Base-by-base conservation (phyloP, 768 basidiomycete genomes). In the Psilocybe sp. region DNA sequence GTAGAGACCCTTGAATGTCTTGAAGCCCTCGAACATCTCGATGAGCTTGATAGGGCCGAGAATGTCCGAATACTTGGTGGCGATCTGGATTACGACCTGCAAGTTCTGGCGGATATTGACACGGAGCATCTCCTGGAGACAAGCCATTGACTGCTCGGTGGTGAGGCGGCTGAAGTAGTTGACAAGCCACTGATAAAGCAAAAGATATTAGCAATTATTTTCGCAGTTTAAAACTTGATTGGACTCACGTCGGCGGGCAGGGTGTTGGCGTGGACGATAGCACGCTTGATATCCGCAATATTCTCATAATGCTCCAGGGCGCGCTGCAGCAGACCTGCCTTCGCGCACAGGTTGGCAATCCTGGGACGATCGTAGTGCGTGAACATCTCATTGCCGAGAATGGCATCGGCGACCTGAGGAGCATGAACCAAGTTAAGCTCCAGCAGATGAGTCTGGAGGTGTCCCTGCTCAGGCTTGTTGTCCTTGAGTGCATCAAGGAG, bases 321-420 rank as follows among this genome's bases (percentile, higher is more conserved):
- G 51, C 95, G 77, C 70, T 98, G 97, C 63, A 98, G 67, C 38
- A 99, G 72, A 42, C 97, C 97, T 52, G 97, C 97, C 75, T 97
- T 97, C 76, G 98, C 97, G 61, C 95, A 98, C 47, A 99, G 78
- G 69, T 98, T 98, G 56, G 97, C 97, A 62, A 99, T 93, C 50
- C 97, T 80, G 5, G 97, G 93, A 23, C 91, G 84, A 68, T 99
- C 97, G 62, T 98, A 98, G 65, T 98, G 86, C 4, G 87, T 80
- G 69, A 98, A 98, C 93, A 99, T 97, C 64, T 98, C 92, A 66
- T 98, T 99, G 23, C 93, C 93, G 34, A 99, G 86, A 57, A 99
- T 99, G 3, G 97, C 97, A 64, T 99, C 97, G 0, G 97, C 97
- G 46, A 98, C 97, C 68, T 98, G 97, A 55, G 97, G 97, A 4